Conservation (phyloP, 371 early-diverging fungal genomes). For the Blakeslea trispora region DNA sequence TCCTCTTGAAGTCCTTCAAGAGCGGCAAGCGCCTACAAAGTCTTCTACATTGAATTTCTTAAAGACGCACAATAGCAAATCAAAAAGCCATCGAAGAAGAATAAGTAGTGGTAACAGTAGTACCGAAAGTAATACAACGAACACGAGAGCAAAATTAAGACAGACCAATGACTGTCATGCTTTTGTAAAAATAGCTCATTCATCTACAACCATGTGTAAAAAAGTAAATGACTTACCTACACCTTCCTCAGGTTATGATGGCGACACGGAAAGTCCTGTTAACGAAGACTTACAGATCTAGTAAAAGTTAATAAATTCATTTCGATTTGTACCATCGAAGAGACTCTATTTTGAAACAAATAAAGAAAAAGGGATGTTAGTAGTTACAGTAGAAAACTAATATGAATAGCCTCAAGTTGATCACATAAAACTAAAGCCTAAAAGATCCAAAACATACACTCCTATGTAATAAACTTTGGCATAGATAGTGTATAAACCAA, state of each 20-base stretch:
- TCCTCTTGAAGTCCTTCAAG: not conserved
- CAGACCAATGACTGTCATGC: not conserved
- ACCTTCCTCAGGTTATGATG: conserved; percentile 29
- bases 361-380: too few species aligned
- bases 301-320: too few species aligned
- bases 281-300: not conserved
- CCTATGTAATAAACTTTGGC: too few species aligned
- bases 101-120: conserved; percentile 24
- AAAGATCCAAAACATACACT: too few species aligned
- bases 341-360: too few species aligned
- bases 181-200: conserved; percentile 2
- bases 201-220: not conserved
- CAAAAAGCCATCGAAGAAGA: conserved; percentile 5
- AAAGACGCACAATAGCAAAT: conserved; percentile 1
- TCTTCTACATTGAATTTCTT: not conserved
- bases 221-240: conserved; percentile 19
- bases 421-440: too few species aligned
- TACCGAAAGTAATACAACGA: conserved; percentile 10
- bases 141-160: conserved; percentile 1
- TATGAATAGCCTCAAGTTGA: too few species aligned
- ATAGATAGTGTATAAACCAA: too few species aligned
- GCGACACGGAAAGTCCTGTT: conserved; percentile 25
- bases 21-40: not conserved
- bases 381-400: too few species aligned
- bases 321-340: too few species aligned